phyloP scores from a whole-genome alignment of 2,329 filamentous ascomycete species.

The Nemania diffusa region DNA sequence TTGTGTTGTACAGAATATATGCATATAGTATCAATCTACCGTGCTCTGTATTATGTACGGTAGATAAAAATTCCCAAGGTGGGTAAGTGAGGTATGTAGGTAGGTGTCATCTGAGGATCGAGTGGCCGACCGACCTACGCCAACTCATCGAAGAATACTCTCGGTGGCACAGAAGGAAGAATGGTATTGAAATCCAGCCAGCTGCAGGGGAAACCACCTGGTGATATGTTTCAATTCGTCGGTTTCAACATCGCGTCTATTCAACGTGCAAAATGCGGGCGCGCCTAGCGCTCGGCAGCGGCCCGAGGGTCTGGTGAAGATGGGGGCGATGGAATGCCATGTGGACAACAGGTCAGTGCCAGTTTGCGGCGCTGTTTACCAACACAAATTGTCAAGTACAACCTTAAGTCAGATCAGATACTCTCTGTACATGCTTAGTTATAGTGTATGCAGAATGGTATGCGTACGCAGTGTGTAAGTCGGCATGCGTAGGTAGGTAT shows the following conservation, averaged over 20 bases:
- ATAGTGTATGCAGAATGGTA: not conserved
- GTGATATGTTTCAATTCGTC: conserved; percentile 22
- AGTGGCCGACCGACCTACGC: conserved; percentile 6
- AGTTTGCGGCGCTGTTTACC: not conserved
- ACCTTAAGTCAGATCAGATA: not conserved
- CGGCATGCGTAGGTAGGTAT: not conserved
- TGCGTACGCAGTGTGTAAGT: not conserved
- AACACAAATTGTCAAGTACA: not conserved
- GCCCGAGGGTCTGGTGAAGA: conserved; percentile 34
- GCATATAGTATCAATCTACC: not conserved
- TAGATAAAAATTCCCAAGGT: conserved; percentile 6
- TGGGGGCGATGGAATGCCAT: conserved; percentile 28
- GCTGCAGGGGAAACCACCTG: conserved; percentile 30
- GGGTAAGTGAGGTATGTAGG: conserved; percentile 9
- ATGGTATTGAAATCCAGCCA: conserved; percentile 5
- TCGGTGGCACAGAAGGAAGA: conserved; percentile 16
- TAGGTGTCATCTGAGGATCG: conserved; percentile 23
- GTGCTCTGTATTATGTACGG: not conserved
- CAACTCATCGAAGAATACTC: conserved; percentile 1
- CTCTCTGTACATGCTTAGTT: not conserved
- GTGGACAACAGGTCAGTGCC: not conserved
- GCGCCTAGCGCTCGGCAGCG: conserved; percentile 38
- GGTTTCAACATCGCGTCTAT: conserved; percentile 34
- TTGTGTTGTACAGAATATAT: conserved; percentile 13
- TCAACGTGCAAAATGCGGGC: conserved; percentile 29